These are phyloP conservation scores for Fagus sylvatica DNA, from an alignment of 306 rosid species.

Conservation along the genomic window DNA sequence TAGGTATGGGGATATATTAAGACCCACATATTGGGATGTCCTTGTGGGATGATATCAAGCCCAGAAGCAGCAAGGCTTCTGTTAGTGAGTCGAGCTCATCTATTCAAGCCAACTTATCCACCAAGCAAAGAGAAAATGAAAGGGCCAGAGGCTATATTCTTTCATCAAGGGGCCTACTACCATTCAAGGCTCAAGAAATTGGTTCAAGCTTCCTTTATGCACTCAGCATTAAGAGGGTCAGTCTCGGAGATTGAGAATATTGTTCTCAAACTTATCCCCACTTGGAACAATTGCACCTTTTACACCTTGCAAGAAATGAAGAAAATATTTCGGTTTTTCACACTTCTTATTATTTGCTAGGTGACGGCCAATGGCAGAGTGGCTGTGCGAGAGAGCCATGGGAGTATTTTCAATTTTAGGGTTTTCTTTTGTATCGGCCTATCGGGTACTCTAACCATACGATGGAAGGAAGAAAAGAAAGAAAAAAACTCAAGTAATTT, in stretches of 20 bases:
- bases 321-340: slow-evolving; percentile 36
- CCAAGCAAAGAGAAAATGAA: slow-evolving; percentile 82
- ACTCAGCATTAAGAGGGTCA: slow-evolving; percentile 50
- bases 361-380: too few relatives aligned
- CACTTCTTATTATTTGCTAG: too few relatives aligned
- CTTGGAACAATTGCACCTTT: slow-evolving; percentile 56
- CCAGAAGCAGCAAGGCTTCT: slow-evolving; percentile 69
- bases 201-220: slow-evolving; percentile 61
- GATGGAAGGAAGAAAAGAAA: too few relatives aligned
- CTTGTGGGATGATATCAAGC: slow-evolving; percentile 83
- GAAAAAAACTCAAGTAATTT: too few relatives aligned
- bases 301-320: slow-evolving; percentile 88
- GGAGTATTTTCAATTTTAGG: too few relatives aligned
- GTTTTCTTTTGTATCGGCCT: too few relatives aligned
- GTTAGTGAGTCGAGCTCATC: slow-evolving; percentile 68
- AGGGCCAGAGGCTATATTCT: slow-evolving; percentile 80
- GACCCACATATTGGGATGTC: slow-evolving; percentile 81
- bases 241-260: slow-evolving; percentile 67
- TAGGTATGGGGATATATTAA: slow-evolving; percentile 81
- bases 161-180: slow-evolving; percentile 77
- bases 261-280: slow-evolving; percentile 49
- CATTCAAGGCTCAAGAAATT: slow-evolving; percentile 73
- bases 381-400: too few relatives aligned
- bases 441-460: too few relatives aligned
- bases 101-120: slow-evolving; percentile 83